Conservation (phyloP, 768 basidiomycete genomes). For the Pleurotus citrinopileatus region DNA sequence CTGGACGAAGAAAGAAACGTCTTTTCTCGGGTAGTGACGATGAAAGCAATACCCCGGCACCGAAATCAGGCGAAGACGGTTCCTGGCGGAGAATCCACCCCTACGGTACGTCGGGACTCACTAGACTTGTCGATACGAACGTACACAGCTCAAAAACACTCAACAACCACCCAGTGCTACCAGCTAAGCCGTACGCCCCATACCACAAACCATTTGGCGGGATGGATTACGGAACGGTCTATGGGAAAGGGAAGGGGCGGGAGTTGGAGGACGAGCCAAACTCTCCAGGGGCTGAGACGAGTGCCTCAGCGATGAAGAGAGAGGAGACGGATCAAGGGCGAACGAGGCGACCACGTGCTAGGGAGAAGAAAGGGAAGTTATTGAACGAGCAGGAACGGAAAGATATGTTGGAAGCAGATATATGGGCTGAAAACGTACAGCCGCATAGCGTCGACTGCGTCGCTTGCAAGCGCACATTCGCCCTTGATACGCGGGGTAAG, state of each 20-base stretch:
- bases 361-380: slow-evolving; percentile 13
- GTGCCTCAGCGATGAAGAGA: neutral
- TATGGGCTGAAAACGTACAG: slow-evolving; percentile 17
- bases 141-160: neutral
- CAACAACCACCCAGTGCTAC: neutral
- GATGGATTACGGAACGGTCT: neutral
- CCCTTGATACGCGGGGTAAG: slow-evolving; percentile 17
- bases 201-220: neutral
- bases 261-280: neutral
- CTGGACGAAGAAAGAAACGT: slow-evolving; percentile 1
- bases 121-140: neutral
- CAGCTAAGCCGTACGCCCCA: neutral
- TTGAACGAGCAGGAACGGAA: slow-evolving; percentile 12
- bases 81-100: neutral
- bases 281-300: neutral
- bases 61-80: neutral
- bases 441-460: slow-evolving; percentile 19
- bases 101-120: neutral
- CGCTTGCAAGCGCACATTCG: slow-evolving; percentile 16
- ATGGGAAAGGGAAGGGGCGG: slow-evolving; percentile 3
- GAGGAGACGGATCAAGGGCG: neutral
- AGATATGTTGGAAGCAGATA: slow-evolving; percentile 17
- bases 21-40: slow-evolving; percentile 5
- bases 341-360: neutral
- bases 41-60: neutral